Evolutionary conservation across 176 grass and related monocot species (phyloP).

Genomic region (Typha latifolia): DNA sequence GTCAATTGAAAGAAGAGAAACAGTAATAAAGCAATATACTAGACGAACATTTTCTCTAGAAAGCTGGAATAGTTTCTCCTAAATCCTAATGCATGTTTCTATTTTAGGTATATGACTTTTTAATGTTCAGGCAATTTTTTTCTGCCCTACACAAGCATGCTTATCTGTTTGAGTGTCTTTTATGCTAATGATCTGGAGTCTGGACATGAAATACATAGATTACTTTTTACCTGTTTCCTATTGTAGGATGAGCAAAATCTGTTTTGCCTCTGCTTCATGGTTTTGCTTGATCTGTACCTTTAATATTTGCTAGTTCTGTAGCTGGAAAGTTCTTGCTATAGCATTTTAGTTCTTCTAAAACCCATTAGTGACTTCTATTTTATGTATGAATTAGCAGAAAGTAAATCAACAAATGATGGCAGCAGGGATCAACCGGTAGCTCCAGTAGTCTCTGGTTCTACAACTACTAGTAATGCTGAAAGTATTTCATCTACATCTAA

Average conservation of each 20-base stretch:
- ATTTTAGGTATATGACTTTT: too few species aligned
- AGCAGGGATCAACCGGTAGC: constrained; percentile 40
- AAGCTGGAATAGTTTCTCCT: too few species aligned
- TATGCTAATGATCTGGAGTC: too few species aligned
- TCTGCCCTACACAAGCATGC: too few species aligned
- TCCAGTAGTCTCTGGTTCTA: constrained; percentile 66
- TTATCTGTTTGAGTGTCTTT: too few species aligned
- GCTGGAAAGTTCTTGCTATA: constrained; percentile 6
- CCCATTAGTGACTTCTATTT: constrained; percentile 10
- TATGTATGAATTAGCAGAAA: constrained; percentile 56
- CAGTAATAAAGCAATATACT: too few species aligned
- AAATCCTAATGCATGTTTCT: too few species aligned
- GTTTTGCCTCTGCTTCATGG: background rate
- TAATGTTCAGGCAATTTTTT: too few species aligned
- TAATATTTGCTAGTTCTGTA: constrained; percentile 3
- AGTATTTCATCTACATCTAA: constrained; percentile 75
- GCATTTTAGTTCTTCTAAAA: background rate
- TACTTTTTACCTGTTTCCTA: background rate
- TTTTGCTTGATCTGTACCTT: constrained; percentile 4
- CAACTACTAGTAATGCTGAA: constrained; percentile 68
- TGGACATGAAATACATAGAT: background rate
- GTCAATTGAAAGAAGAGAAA: too few species aligned
- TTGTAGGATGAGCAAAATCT: background rate
- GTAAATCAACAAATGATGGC: constrained; percentile 51
- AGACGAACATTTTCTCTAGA: too few species aligned